phyloP scores from a whole-genome alignment of 2,329 filamentous ascomycete species.

The Aspergillus glaucus region DNA sequence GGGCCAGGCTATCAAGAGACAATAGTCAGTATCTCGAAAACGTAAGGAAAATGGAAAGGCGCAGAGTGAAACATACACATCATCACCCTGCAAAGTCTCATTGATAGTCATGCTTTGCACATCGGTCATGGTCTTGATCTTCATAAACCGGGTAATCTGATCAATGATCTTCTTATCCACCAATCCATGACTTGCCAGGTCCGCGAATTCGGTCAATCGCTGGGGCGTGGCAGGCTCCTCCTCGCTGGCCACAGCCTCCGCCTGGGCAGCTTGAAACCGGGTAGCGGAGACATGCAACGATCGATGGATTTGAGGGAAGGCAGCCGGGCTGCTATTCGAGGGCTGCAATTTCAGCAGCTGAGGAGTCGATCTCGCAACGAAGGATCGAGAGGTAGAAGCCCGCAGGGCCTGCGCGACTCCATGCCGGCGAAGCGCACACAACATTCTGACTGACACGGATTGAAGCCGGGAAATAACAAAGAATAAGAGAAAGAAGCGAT shows the following conservation, averaged over 20 bases:
- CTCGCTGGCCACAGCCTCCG: constrained; percentile 10
- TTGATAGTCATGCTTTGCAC: constrained; percentile 82
- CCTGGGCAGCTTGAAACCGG: constrained; percentile 19
- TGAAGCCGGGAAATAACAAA: constrained; percentile 4
- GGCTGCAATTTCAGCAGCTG: constrained; percentile 24
- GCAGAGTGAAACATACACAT: constrained; percentile 54
- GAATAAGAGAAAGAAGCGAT: not conserved
- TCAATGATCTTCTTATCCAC: constrained; percentile 61
- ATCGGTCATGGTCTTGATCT: constrained; percentile 80
- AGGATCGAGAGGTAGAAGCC: constrained; percentile 24
- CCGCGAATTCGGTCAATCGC: constrained; percentile 32
- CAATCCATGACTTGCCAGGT: constrained; percentile 31
- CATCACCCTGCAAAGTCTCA: constrained; percentile 69
- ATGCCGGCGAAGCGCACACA: constrained; percentile 34
- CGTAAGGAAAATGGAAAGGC: not conserved
- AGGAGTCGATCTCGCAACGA: constrained; percentile 21
- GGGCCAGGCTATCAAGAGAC: constrained; percentile 60
- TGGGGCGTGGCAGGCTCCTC: constrained; percentile 6
- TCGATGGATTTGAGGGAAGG: constrained; percentile 14
- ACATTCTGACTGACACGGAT: constrained; percentile 23
- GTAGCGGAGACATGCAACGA: constrained; percentile 27
- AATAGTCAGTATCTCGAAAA: constrained; percentile 13
- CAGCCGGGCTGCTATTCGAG: constrained; percentile 8
- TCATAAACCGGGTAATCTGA: constrained; percentile 65
- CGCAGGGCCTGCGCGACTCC: constrained; percentile 32